Conservation (phyloP, 495 filamentous ascomycete genomes). For the Coniosporium apollinis region DNA sequence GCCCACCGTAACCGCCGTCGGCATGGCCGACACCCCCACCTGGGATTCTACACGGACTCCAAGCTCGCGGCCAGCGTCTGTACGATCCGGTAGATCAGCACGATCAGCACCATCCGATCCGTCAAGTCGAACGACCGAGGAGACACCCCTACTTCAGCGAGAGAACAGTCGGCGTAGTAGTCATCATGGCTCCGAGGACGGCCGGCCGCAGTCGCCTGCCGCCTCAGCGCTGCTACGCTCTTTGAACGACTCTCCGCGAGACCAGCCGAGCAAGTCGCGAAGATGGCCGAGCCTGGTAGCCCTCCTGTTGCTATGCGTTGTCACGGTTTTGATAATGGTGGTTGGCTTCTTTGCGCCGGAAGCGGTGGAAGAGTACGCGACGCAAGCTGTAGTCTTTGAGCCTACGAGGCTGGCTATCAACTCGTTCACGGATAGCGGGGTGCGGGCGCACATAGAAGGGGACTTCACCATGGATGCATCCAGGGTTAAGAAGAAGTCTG, state of each 20-base stretch:
- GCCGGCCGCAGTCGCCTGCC: background rate
- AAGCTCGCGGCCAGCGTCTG: background rate
- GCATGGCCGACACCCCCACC: background rate
- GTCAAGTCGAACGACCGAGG: background rate
- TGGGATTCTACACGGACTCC: background rate
- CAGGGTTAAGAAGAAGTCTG: conserved; percentile 48
- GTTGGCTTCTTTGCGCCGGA: conserved; percentile 64
- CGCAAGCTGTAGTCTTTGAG: conserved; percentile 63
- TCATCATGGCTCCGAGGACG: background rate
- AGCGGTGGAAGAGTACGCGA: conserved; percentile 66
- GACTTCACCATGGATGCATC: conserved; percentile 62
- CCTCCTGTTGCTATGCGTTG: conserved; percentile 29
- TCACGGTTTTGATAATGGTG: conserved; percentile 35
- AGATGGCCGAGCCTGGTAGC: conserved; percentile 44
- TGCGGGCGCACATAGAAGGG: conserved; percentile 61
- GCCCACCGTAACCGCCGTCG: too few relatives aligned
- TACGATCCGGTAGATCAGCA: background rate
- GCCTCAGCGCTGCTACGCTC: background rate
- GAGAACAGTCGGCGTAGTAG: too few relatives aligned
- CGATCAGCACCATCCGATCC: background rate
- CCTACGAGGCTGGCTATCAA: conserved; percentile 69
- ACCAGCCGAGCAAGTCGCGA: conserved; percentile 3
- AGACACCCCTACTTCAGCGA: background rate
- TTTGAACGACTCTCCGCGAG: background rate
- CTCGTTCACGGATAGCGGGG: conserved; percentile 58